These are phyloP conservation scores for Crotalaria pallida DNA, from an alignment of 306 rosid species.

Conservation along the genomic window DNA sequence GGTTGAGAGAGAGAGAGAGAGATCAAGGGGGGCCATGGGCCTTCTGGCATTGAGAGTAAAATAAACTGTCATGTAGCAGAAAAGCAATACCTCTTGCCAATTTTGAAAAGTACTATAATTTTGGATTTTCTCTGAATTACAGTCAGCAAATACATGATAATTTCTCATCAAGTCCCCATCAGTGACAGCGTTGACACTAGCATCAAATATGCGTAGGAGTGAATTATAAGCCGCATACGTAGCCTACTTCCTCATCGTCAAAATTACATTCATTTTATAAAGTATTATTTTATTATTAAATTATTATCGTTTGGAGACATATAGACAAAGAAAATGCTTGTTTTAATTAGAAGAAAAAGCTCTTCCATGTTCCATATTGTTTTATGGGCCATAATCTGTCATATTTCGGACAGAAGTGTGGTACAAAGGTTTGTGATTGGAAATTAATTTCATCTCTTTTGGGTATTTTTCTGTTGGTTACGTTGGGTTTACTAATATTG, in stretches of 20 bases:
- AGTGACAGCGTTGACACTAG: slow-evolving; percentile 28
- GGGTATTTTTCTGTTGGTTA: slow-evolving; percentile 23
- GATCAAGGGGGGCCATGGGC: slow-evolving; percentile 13
- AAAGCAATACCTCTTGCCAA: slow-evolving; percentile 32
- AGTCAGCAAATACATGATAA: slow-evolving; percentile 25
- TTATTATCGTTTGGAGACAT: neutral
- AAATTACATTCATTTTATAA: slow-evolving; percentile 17
- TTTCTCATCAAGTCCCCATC: slow-evolving; percentile 38
- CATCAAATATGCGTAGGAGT: slow-evolving; percentile 41
- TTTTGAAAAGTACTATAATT: slow-evolving; percentile 38
- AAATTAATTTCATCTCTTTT: neutral
- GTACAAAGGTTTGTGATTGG: slow-evolving; percentile 8
- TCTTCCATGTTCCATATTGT: slow-evolving; percentile 18
- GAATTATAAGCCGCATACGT: slow-evolving; percentile 56
- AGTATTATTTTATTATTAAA: slow-evolving; percentile 6
- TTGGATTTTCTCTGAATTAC: slow-evolving; percentile 39
- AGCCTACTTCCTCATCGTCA: slow-evolving; percentile 53
- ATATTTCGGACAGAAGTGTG: neutral
- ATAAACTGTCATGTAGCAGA: slow-evolving; percentile 24
- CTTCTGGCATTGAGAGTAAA: slow-evolving; percentile 18
- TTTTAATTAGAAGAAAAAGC: neutral
- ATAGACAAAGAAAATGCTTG: neutral
- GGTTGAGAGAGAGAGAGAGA: slow-evolving; percentile 5
- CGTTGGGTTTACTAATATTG: neutral
- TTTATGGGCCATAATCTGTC: slow-evolving; percentile 8